Base-by-base conservation (phyloP, 2,329 filamentous ascomycete genomes). In the Penicillium sp. region DNA sequence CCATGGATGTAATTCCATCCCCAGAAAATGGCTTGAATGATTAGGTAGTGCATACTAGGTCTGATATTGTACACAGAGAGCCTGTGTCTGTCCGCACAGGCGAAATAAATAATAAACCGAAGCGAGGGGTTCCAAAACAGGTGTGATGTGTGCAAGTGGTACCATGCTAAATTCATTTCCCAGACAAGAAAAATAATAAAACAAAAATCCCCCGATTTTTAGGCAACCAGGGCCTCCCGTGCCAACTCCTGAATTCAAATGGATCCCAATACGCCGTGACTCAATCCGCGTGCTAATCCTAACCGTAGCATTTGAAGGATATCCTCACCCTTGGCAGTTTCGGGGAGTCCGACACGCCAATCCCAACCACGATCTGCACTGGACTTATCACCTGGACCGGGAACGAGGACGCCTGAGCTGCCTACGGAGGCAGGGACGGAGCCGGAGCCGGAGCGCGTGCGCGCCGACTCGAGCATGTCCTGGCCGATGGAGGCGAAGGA, bases 401-500 rank as follows among this genome's bases (percentile, higher is more conserved):
- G 70, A 1, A 78, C 69, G 16, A 82, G 65, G 6, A 84, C 75
- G 0, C 77, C 79, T 7, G 81, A 83, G 18, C 78, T 77, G n/a
- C 77, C 74, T 47, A 85, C 79, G 11, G 84, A 86, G 23, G 59
- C 29, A 5, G 55, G 54, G 2, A 65, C 70, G 1, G 67, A 67
- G 16, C 64, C 61, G 56, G 64, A 77, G 14, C 62, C 71, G 1
- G 70, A 68, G 62, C 53, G 70, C 42, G 27, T 71, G 66, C 64
- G 69, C 47, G 65, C 66, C 14, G 67, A 70, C 61, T 82, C 83
- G 34, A 92, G 76, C 76, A 92, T 84, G 30, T 86, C 86, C 66
- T 84, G 91, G 14, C 88, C 88, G 11, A 89, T 85, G 66, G 95
- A 79, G 47, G 87, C 81, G 73, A 88, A 88, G 61, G 84, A 80